phyloP scores from a whole-genome alignment of 805 yeast species.

The Wickerhamomyces sydowiorum region DNA sequence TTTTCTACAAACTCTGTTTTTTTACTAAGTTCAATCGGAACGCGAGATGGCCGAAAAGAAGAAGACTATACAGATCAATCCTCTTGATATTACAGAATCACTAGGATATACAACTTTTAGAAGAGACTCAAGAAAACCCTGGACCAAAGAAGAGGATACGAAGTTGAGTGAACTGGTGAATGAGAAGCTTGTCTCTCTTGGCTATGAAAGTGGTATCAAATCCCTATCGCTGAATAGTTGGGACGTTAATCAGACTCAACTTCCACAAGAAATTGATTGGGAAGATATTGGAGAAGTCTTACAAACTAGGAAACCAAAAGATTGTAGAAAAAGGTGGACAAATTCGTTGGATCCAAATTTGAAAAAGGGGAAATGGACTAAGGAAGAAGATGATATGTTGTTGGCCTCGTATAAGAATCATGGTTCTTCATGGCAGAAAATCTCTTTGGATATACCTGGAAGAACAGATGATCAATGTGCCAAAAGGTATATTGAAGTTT shows the following conservation, averaged over 20 bases:
- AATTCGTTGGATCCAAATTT: slow-evolving; percentile 79
- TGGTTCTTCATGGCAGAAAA: slow-evolving; percentile 86
- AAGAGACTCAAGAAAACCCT: slow-evolving; percentile 54
- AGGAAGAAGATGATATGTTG: slow-evolving; percentile 66
- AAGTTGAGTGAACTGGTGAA: slow-evolving; percentile 39
- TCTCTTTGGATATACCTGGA: slow-evolving; percentile 69
- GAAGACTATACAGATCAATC: slow-evolving; percentile 28
- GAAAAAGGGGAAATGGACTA: slow-evolving; percentile 83
- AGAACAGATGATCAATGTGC: slow-evolving; percentile 95
- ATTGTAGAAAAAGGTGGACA: slow-evolving; percentile 84
- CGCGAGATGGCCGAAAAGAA: slow-evolving; percentile 10
- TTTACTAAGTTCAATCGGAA: neutral
- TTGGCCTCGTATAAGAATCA: slow-evolving; percentile 55
- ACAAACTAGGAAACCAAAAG: slow-evolving; percentile 63
- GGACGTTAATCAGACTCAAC: slow-evolving; percentile 12
- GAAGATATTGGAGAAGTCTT: slow-evolving; percentile 44
- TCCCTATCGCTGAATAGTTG: slow-evolving; percentile 25
- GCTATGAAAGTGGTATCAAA: slow-evolving; percentile 29
- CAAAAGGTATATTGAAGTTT: slow-evolving; percentile 80
- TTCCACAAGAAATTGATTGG: slow-evolving; percentile 49
- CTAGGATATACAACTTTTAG: slow-evolving; percentile 72
- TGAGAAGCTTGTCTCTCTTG: slow-evolving; percentile 26
- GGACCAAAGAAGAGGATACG: slow-evolving; percentile 76
- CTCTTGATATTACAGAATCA: slow-evolving; percentile 54
- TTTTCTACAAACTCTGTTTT: too few relatives aligned